Evolutionary conservation across 768 basidiomycete genomes (phyloP).

Genomic region (Lepiota brunneoincarnata): DNA sequence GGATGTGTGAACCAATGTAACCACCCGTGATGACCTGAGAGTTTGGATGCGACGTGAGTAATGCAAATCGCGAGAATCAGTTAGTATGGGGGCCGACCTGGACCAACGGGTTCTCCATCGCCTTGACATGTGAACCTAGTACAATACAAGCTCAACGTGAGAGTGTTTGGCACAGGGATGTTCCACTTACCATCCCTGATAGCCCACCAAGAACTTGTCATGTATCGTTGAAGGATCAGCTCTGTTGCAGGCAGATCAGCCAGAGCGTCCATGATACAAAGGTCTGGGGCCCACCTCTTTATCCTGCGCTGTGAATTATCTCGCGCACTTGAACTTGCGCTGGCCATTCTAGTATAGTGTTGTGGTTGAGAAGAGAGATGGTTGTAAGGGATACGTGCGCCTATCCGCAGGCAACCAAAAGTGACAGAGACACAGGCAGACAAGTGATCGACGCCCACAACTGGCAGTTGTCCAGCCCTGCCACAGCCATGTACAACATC

Average conservation of each 20-base stretch:
- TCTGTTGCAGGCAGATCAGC: conserved; percentile 25
- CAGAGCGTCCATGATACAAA: background rate
- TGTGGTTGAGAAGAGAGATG: conserved; percentile 5
- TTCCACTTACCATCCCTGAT: conserved; percentile 74
- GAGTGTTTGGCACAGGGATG: background rate
- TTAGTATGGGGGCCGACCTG: conserved; percentile 34
- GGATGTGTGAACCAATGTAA: conserved; percentile 80
- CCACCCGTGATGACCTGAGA: conserved; percentile 76
- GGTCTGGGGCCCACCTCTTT: conserved; percentile 33
- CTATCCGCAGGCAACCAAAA: conserved; percentile 12
- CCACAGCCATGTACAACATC: conserved; percentile 21
- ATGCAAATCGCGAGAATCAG: background rate
- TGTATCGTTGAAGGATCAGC: conserved; percentile 77
- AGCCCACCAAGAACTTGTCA: conserved; percentile 81
- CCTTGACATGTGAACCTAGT: conserved; percentile 72
- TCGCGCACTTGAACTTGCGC: conserved; percentile 20
- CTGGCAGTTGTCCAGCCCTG: background rate
- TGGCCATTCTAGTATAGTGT: conserved; percentile 20
- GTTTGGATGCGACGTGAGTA: background rate
- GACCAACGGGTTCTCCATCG: conserved; percentile 65
- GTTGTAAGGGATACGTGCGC: conserved; percentile 1
- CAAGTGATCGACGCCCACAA: background rate
- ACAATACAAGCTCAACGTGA: background rate
- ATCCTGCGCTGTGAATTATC: conserved; percentile 28
- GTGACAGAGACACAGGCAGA: background rate